phyloP scores from a whole-genome alignment of 257 asterid genomes.

The Solanum bulbocastanum region DNA sequence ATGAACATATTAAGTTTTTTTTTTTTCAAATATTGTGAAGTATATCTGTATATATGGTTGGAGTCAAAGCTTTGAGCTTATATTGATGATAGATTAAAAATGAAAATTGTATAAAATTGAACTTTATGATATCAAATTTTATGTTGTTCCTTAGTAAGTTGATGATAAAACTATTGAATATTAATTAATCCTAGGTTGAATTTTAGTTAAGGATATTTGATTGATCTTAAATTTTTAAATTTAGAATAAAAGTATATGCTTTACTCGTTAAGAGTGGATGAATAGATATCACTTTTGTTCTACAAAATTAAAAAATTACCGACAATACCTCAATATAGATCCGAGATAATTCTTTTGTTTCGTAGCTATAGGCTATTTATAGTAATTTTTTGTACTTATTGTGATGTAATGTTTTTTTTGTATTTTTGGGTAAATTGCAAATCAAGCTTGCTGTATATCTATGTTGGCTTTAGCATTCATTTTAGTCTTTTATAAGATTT shows the following conservation, averaged over 20 bases:
- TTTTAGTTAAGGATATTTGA: not conserved
- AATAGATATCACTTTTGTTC: not conserved
- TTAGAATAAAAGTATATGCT: too few species aligned
- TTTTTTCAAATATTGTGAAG: not conserved
- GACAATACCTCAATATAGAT: not conserved
- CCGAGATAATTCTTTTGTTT: not conserved
- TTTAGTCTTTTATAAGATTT: not conserved
- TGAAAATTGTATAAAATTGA: not conserved
- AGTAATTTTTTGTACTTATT: not conserved
- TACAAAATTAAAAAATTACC: not conserved
- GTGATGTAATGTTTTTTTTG: not conserved
- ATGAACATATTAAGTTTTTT: not conserved
- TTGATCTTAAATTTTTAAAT: not conserved
- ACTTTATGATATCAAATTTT: not conserved
- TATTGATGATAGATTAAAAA: too few species aligned
- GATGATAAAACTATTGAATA: not conserved
- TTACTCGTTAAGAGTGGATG: too few species aligned
- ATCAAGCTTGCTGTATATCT: too few species aligned
- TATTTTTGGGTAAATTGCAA: not conserved
- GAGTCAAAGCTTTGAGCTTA: too few species aligned
- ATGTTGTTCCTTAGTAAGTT: not conserved
- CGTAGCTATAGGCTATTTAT: not conserved
- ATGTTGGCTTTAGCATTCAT: not conserved
- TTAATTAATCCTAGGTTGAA: not conserved
- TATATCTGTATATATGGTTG: not conserved